A percentile compares a stretch with the other conserved stretches of the same genome.
Conservation (phyloP, 164 flowering plant species). For the Macadamia integrifolia region DNA sequence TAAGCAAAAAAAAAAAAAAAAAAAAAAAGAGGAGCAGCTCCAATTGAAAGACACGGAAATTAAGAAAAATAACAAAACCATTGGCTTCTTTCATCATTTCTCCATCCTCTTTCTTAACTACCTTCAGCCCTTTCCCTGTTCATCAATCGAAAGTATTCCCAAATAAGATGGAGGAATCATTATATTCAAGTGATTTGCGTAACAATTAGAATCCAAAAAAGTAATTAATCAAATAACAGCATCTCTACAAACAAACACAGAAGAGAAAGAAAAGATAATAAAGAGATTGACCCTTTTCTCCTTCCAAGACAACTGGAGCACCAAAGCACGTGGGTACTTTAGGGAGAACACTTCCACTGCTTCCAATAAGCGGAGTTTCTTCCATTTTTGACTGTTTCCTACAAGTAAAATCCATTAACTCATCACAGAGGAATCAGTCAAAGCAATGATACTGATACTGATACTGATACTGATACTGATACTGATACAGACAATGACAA, state of each 20-base stretch:
- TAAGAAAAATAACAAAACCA: slow-evolving; percentile 5
- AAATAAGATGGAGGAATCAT: neutral
- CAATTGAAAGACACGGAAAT: neutral
- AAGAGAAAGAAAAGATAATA: neutral
- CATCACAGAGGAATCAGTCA: neutral
- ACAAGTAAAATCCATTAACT: neutral
- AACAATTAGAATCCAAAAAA: neutral
- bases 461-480: neutral
- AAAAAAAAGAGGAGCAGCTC: neutral
- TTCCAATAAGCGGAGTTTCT: neutral
- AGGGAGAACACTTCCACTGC: slow-evolving; percentile 2
- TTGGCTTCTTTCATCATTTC: slow-evolving; percentile 2
- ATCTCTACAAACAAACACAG: neutral
- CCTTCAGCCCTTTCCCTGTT: slow-evolving; percentile 7
- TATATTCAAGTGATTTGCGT: neutral
- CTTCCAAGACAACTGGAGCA: slow-evolving; percentile 1
- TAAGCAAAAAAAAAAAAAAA: neutral
- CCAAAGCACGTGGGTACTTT: neutral
- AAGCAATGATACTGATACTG: neutral
- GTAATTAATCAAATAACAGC: neutral
- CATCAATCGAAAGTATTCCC: neutral
- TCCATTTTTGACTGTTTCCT: neutral
- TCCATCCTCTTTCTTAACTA: slow-evolving; percentile 3
- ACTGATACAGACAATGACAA: neutral
- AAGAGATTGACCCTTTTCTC: slow-evolving; percentile 1